A percentile compares a stretch with the other conserved stretches of the same genome.
These are phyloP conservation scores for Solanum clarkiae DNA, from an alignment of 257 asterid genomes.

Conservation along the genomic window DNA sequence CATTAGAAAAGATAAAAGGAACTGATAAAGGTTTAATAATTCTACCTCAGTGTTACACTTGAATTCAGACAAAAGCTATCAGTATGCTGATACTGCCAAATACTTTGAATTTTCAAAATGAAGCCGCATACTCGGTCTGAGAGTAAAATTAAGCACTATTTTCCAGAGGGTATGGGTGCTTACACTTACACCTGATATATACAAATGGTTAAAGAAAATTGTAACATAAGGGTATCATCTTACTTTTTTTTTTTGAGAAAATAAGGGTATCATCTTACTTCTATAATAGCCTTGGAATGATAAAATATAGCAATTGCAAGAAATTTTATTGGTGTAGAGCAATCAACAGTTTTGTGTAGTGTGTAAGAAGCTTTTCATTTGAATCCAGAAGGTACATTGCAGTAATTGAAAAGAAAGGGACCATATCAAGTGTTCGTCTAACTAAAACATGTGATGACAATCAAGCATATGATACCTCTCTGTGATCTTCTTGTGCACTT, in stretches of 20 bases:
- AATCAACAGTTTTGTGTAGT: not conserved
- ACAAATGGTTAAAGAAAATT: not conserved
- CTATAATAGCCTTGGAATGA: not conserved
- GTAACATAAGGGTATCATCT: not conserved
- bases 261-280: not conserved
- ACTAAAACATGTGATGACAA: not conserved
- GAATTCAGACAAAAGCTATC: not conserved
- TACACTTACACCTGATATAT: not conserved
- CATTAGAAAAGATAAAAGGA: not conserved
- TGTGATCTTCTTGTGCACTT: slow-evolving; percentile 89
- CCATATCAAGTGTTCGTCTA: not conserved
- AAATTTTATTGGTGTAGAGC: not conserved
- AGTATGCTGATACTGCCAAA: not conserved
- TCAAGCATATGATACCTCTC: slow-evolving; percentile 53
- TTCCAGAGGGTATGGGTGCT: not conserved
- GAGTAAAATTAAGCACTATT: not conserved
- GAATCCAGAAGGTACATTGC: not conserved
- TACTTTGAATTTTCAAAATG: not conserved
- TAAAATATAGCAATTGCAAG: not conserved
- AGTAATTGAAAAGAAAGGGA: not conserved
- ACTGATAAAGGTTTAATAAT: not conserved
- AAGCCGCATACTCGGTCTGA: not conserved
- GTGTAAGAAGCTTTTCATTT: not conserved
- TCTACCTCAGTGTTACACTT: not conserved
- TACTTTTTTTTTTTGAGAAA: too few relatives aligned